Conservation (phyloP, 495 filamentous ascomycete genomes). For the Penicillium flavigenum region DNA sequence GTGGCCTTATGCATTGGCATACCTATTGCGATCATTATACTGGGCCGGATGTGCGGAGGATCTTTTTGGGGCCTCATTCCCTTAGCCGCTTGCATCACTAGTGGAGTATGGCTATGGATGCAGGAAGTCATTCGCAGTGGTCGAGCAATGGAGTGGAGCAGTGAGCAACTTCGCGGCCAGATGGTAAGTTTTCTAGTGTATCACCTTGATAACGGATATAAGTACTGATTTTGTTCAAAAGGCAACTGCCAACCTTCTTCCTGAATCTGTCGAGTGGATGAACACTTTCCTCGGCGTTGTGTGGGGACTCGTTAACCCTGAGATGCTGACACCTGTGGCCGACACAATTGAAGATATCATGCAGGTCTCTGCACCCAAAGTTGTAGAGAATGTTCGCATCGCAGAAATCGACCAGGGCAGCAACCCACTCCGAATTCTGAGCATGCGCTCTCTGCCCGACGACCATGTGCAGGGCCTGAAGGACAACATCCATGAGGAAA, state of each 20-base stretch:
- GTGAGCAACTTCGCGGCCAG: constrained; percentile 79
- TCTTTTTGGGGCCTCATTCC: constrained; percentile 73
- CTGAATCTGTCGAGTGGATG: constrained; percentile 94
- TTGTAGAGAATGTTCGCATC: constrained; percentile 94
- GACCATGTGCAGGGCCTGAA: constrained; percentile 76
- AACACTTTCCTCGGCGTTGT: constrained; percentile 78
- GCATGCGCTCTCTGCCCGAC: constrained; percentile 83
- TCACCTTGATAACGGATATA: not conserved
- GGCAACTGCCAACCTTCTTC: constrained; percentile 80
- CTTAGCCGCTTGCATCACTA: constrained; percentile 63
- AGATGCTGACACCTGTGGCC: constrained; percentile 78
- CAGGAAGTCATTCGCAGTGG: constrained; percentile 80
- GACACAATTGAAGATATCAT: constrained; percentile 88
- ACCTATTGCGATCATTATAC: constrained; percentile 66
- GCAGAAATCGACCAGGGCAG: constrained; percentile 92
- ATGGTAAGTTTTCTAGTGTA: constrained; percentile 51
- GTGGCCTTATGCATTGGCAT: constrained; percentile 66
- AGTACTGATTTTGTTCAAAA: constrained; percentile 28
- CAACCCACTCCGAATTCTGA: constrained; percentile 88
- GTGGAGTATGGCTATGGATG: constrained; percentile 82
- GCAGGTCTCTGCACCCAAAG: constrained; percentile 85
- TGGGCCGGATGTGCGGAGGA: constrained; percentile 78
- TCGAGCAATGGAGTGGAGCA: constrained; percentile 82
- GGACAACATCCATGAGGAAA: constrained; percentile 70
- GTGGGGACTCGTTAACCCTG: constrained; percentile 89